These are phyloP conservation scores for Allodekkera sacchari DNA, from an alignment of 805 yeast genomes.

Conservation along the genomic window DNA sequence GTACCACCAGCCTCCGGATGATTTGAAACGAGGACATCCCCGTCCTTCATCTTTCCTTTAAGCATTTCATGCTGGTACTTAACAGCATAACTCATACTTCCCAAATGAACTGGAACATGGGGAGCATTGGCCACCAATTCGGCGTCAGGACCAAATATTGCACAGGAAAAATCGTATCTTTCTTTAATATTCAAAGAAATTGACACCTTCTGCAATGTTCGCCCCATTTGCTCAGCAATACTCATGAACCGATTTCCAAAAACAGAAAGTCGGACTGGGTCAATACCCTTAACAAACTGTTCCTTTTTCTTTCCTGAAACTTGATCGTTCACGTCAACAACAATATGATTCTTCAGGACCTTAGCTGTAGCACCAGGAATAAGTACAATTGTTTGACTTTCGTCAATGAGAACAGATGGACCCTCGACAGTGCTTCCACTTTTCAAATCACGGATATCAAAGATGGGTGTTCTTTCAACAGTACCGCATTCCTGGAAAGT, in stretches of 20 bases:
- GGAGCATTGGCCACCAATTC: conserved; percentile 38
- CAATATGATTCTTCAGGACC: conserved; percentile 25
- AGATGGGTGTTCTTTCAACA: no score
- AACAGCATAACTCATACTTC: conserved; percentile 37
- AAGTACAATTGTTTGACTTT: conserved; percentile 28
- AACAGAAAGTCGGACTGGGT: conserved; percentile 35
- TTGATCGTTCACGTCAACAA: conserved; percentile 34
- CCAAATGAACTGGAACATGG: conserved; percentile 38
- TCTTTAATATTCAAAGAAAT: conserved; percentile 39
- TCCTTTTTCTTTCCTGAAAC: no score
- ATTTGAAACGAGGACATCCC: conserved; percentile 36
- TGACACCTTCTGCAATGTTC: conserved; percentile 35
- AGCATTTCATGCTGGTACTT: conserved; percentile 29
- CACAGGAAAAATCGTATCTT: conserved; percentile 40
- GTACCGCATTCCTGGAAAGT: no score
- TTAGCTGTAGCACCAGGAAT: conserved; percentile 25
- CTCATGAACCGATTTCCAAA: conserved; percentile 42
- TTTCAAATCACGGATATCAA: no score
- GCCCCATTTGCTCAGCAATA: conserved; percentile 41
- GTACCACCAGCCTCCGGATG: conserved; percentile 38
- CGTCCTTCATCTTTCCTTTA: conserved; percentile 29
- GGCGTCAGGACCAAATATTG: conserved; percentile 36
- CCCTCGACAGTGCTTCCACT: conserved; percentile 49
- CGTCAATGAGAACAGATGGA: conserved; percentile 28
- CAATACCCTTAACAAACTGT: conserved; percentile 28